A percentile compares a stretch with the other conserved stretches of the same genome.
phyloP scores from a whole-genome alignment of 2,329 filamentous ascomycete genomes.

The Xylariaceae sp. region DNA sequence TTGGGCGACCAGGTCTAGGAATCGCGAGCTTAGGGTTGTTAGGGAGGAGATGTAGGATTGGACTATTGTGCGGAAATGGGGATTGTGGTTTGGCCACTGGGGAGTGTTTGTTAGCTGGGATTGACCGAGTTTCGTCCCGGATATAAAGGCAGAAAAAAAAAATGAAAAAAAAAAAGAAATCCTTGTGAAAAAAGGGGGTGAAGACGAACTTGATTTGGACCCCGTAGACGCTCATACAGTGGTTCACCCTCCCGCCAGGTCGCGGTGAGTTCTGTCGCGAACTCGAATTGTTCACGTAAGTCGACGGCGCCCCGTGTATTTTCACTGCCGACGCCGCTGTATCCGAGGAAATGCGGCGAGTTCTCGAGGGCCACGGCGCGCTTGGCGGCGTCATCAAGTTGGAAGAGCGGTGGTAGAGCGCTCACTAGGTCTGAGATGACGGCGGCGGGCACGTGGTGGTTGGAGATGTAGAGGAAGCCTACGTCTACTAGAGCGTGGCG shows the following conservation, averaged over 20 bases:
- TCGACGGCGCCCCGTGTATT: conserved; percentile 49
- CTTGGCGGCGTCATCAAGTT: conserved; percentile 36
- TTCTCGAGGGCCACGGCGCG: conserved; percentile 40
- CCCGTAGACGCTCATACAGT: conserved; percentile 40
- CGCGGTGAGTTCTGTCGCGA: conserved; percentile 48
- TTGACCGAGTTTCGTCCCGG: too few relatives aligned
- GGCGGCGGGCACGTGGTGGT: conserved; percentile 40
- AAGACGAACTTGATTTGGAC: conserved; percentile 41
- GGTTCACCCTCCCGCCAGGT: conserved; percentile 32
- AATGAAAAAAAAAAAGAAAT: too few relatives aligned
- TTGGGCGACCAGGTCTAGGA: conserved; percentile 51
- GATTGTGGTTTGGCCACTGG: conserved; percentile 39
- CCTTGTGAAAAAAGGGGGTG: not conserved
- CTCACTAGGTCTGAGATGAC: conserved; percentile 36
- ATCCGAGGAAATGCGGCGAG: conserved; percentile 57
- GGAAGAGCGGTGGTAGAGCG: conserved; percentile 41
- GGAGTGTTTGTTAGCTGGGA: not conserved
- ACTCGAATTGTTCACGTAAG: conserved; percentile 54
- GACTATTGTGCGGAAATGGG: conserved; percentile 34
- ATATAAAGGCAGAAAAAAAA: too few relatives aligned
- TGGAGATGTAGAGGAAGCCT: conserved; percentile 49
- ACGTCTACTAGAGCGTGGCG: conserved; percentile 44
- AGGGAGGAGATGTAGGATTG: conserved; percentile 47
- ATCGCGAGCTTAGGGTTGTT: conserved; percentile 45
- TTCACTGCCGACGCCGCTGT: conserved; percentile 50